A percentile compares a stretch with the other conserved stretches of the same genome.
phyloP scores from a whole-genome alignment of 495 filamentous ascomycete species.

The Pyrenula aspistea region DNA sequence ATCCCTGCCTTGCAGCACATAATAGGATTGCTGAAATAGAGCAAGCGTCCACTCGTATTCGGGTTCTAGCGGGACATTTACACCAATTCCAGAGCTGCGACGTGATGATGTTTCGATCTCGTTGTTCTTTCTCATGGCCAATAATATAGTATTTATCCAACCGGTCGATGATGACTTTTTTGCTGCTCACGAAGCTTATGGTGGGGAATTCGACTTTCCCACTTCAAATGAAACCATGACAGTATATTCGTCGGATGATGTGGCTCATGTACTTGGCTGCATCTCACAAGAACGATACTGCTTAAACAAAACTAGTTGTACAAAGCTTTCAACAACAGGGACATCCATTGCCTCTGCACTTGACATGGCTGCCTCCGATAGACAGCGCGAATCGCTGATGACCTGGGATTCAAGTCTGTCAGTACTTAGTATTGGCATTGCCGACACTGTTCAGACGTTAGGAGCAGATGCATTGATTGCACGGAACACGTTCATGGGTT shows the following conservation, averaged over 20 bases:
- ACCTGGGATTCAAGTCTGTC: background rate
- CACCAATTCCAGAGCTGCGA: background rate
- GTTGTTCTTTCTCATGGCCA: background rate
- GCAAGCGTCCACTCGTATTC: background rate
- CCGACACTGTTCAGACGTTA: background rate
- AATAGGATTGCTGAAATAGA: background rate
- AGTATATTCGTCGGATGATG: background rate
- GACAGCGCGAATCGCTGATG: background rate
- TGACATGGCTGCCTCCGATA: background rate
- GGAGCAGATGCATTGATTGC: background rate
- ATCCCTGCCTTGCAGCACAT: background rate
- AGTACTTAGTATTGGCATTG: background rate
- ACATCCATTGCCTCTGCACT: background rate
- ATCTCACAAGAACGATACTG: background rate
- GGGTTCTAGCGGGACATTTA: background rate
- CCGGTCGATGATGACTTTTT: background rate
- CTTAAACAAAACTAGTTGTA: background rate
- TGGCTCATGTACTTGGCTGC: background rate
- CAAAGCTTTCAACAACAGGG: background rate
- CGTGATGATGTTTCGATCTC: background rate
- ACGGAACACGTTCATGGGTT: background rate
- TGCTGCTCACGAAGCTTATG: background rate
- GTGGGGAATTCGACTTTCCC: background rate
- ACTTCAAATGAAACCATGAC: background rate
- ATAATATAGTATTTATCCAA: background rate